Evolutionary conservation across 192 early-diverging fungal species (phyloP).

Genomic region (Dissophora globulifera): DNA sequence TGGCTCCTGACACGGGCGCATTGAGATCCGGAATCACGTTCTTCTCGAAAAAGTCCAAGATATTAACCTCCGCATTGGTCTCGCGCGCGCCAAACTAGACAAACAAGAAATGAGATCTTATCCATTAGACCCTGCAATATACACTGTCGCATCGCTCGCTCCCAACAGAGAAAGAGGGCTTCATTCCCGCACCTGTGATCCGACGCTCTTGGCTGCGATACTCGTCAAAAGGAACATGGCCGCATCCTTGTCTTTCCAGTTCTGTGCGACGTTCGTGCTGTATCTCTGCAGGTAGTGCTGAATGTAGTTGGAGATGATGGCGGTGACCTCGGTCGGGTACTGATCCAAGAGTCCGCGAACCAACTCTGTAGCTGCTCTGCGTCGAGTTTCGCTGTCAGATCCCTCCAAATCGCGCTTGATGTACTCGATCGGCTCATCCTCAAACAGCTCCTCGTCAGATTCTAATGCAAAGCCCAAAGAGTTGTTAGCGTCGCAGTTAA

Average conservation of each 20-base stretch:
- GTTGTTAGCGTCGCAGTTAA: no score
- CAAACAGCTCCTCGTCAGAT: slow-evolving; percentile 93
- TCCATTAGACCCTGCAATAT: no score
- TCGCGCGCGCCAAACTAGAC: slow-evolving; percentile 80
- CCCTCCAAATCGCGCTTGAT: slow-evolving; percentile 94
- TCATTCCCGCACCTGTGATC: slow-evolving; percentile 64
- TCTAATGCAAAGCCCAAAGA: slow-evolving; percentile 56
- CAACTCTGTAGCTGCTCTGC: slow-evolving; percentile 90
- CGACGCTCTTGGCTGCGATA: slow-evolving; percentile 83
- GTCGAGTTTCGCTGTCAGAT: slow-evolving; percentile 91
- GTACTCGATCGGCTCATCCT: slow-evolving; percentile 97
- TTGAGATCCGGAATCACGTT: slow-evolving; percentile 90
- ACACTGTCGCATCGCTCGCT: no score
- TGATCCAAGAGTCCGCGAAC: slow-evolving; percentile 91
- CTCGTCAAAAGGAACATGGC: slow-evolving; percentile 94
- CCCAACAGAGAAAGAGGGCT: not conserved
- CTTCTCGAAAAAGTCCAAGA: slow-evolving; percentile 83
- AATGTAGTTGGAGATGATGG: slow-evolving; percentile 84
- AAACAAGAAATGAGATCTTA: no score
- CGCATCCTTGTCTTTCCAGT: slow-evolving; percentile 97
- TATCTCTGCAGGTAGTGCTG: slow-evolving; percentile 78
- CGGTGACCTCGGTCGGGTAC: slow-evolving; percentile 86
- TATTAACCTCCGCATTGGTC: slow-evolving; percentile 86
- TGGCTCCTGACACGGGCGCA: slow-evolving; percentile 67
- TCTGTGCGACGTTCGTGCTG: slow-evolving; percentile 66